A percentile compares a stretch with the other conserved stretches of the same genome.
These are phyloP conservation scores for Fusarium irregulare DNA, from an alignment of 2,329 filamentous ascomycete species.

Conservation along the genomic window DNA sequence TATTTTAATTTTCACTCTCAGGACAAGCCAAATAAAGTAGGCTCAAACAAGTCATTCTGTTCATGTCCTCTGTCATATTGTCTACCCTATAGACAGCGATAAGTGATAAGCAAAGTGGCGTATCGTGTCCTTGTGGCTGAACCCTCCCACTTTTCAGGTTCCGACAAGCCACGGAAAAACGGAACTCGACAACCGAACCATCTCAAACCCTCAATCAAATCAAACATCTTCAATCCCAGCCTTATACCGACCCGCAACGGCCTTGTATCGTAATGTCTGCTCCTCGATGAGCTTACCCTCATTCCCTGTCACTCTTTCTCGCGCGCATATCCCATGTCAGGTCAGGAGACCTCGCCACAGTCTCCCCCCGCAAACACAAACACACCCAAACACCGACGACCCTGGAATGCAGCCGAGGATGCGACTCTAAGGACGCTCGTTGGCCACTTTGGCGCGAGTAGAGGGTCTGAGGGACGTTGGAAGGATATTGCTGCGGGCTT, in stretches of 20 bases:
- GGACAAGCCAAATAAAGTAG: too few species aligned
- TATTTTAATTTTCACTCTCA: too few species aligned
- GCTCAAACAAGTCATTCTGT: too few species aligned
- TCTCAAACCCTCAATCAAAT: slow-evolving; percentile 26
- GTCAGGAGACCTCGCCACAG: slow-evolving; percentile 40
- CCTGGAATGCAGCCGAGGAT: slow-evolving; percentile 45
- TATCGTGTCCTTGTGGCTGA: background rate
- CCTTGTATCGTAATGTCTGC: slow-evolving; percentile 11
- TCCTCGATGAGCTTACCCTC: background rate
- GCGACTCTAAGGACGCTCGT: slow-evolving; percentile 44
- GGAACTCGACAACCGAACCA: slow-evolving; percentile 16
- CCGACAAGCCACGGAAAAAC: slow-evolving; percentile 33
- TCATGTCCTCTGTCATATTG: too few species aligned
- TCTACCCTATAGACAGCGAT: background rate
- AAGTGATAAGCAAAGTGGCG: background rate
- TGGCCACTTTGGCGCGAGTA: slow-evolving; percentile 44
- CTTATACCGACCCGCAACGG: background rate
- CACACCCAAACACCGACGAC: slow-evolving; percentile 39
- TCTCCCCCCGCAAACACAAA: slow-evolving; percentile 36
- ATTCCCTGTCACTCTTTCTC: background rate
- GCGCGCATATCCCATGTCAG: slow-evolving; percentile 35
- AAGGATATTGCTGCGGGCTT: slow-evolving; percentile 45
- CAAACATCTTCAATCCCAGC: slow-evolving; percentile 2
- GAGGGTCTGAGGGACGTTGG: slow-evolving; percentile 45
- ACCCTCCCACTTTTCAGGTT: background rate